These are phyloP conservation scores for Tolypocladium album DNA, from an alignment of 2,329 filamentous ascomycete species.

Conservation along the genomic window DNA sequence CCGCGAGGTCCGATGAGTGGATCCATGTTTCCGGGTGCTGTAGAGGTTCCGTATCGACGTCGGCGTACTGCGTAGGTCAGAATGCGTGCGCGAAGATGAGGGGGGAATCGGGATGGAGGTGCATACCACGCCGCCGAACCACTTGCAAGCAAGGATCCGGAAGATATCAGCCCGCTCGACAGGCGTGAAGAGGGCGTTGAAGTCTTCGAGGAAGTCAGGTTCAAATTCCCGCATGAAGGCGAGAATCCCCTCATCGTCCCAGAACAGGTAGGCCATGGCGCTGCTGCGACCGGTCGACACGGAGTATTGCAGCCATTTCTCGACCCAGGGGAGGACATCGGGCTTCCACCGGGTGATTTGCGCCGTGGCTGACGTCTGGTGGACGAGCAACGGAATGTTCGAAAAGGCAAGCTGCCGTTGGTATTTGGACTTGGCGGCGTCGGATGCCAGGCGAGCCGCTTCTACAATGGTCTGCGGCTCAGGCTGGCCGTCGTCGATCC, in stretches of 20 bases:
- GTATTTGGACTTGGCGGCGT: slow-evolving; percentile 4
- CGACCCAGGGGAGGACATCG: slow-evolving; percentile 9
- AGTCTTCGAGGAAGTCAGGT: slow-evolving; percentile 6
- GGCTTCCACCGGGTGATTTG: slow-evolving; percentile 7
- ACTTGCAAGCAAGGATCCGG: slow-evolving; percentile 10
- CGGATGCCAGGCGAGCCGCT: slow-evolving; percentile 8
- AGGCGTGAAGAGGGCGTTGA: slow-evolving; percentile 6
- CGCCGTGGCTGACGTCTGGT: slow-evolving; percentile 11
- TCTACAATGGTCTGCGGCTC: slow-evolving; percentile 10
- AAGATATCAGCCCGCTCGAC: slow-evolving; percentile 14
- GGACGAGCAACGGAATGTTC: slow-evolving; percentile 13
- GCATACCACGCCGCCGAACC: slow-evolving; percentile 13
- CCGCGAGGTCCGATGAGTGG: slow-evolving; percentile 7
- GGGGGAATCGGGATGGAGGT: neutral
- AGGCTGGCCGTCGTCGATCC: slow-evolving; percentile 5
- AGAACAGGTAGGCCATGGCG: slow-evolving; percentile 14
- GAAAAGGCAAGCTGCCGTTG: slow-evolving; percentile 9
- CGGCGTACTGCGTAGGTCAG: slow-evolving; percentile 10
- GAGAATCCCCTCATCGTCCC: slow-evolving; percentile 10
- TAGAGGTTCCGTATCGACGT: slow-evolving; percentile 13
- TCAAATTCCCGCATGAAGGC: slow-evolving; percentile 10
- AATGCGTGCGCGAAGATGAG: neutral
- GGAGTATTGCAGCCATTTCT: slow-evolving; percentile 10
- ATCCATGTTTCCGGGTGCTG: slow-evolving; percentile 11
- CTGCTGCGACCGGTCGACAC: slow-evolving; percentile 1